Percentiles rank a stretch among this genome's conserved stretches.
phyloP scores from a whole-genome alignment of 768 basidiomycete species.

The Macrolepiota albuminosa region DNA sequence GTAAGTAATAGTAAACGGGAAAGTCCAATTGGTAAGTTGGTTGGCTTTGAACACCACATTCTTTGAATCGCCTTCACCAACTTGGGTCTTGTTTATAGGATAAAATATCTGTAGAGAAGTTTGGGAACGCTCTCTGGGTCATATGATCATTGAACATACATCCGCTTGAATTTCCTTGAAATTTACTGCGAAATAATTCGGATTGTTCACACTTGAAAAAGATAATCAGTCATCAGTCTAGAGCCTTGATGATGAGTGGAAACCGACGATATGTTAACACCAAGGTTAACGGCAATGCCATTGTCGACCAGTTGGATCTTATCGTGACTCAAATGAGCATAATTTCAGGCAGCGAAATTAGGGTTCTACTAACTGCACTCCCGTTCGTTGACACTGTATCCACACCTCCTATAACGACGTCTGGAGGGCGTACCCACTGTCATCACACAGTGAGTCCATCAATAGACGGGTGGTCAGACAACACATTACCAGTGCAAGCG shows the following conservation, averaged over 20 bases:
- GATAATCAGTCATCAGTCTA: slow-evolving; percentile 6
- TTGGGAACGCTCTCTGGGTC: not conserved
- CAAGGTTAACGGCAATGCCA: slow-evolving; percentile 54
- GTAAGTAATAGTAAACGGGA: slow-evolving; percentile 72
- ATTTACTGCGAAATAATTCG: slow-evolving; percentile 72
- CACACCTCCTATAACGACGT: slow-evolving; percentile 52
- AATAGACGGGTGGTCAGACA: not conserved
- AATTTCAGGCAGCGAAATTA: not conserved
- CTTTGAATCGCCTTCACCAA: slow-evolving; percentile 56
- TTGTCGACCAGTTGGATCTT: slow-evolving; percentile 35
- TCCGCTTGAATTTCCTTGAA: slow-evolving; percentile 62
- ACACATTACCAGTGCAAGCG: slow-evolving; percentile 59
- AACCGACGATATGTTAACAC: slow-evolving; percentile 62
- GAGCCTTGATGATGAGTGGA: not conserved
- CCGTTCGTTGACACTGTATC: slow-evolving; percentile 30
- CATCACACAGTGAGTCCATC: not conserved
- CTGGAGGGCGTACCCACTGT: slow-evolving; percentile 78
- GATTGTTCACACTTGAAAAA: slow-evolving; percentile 61
- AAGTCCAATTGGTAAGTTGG: slow-evolving; percentile 59
- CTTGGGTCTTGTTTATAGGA: slow-evolving; percentile 63
- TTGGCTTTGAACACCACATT: slow-evolving; percentile 46
- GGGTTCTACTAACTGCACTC: slow-evolving; percentile 38
- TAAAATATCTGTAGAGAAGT: slow-evolving; percentile 53
- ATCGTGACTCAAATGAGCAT: not conserved
- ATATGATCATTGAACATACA: slow-evolving; percentile 26